A percentile compares a stretch with the other conserved stretches of the same genome.
Evolutionary conservation across 768 basidiomycete genomes (phyloP).

Genomic region (Serendipita sp.): DNA sequence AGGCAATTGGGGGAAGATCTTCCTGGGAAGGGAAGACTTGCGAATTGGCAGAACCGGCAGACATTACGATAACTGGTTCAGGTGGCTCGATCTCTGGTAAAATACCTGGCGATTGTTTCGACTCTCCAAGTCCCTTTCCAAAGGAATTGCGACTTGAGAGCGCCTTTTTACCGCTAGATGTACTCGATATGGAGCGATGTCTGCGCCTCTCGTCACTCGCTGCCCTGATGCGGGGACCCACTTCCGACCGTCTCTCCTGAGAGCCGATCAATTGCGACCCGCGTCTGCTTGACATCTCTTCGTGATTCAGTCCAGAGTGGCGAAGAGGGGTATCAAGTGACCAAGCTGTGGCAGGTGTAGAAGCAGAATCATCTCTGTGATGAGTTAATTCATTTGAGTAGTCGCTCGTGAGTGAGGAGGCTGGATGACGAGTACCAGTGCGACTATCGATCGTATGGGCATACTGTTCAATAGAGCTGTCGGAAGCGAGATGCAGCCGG

Average conservation of each 20-base stretch:
- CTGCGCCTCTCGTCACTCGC: neutral
- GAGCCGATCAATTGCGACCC: neutral
- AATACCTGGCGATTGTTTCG: no score
- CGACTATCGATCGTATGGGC: neutral
- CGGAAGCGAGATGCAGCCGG: neutral
- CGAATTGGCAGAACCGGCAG: neutral
- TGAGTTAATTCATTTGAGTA: neutral
- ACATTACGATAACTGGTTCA: neutral
- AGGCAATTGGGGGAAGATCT: neutral
- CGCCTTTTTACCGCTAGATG: neutral
- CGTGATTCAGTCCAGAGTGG: neutral
- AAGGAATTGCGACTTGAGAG: neutral
- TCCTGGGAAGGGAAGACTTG: neutral
- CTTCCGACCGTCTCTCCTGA: neutral
- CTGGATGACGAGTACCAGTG: neutral
- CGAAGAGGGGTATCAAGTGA: neutral
- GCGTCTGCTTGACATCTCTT: neutral
- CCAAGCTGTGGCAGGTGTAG: neutral
- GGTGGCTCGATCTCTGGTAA: neutral
- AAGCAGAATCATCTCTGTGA: neutral
- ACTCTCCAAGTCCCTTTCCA: neutral
- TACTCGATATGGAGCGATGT: neutral
- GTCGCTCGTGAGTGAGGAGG: neutral
- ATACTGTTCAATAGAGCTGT: neutral
- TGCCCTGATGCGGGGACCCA: neutral